A percentile compares a stretch with the other conserved stretches of the same genome.
These are phyloP conservation scores for Penicillium mononematosum DNA, from an alignment of 495 filamentous ascomycete species.

Conservation along the genomic window DNA sequence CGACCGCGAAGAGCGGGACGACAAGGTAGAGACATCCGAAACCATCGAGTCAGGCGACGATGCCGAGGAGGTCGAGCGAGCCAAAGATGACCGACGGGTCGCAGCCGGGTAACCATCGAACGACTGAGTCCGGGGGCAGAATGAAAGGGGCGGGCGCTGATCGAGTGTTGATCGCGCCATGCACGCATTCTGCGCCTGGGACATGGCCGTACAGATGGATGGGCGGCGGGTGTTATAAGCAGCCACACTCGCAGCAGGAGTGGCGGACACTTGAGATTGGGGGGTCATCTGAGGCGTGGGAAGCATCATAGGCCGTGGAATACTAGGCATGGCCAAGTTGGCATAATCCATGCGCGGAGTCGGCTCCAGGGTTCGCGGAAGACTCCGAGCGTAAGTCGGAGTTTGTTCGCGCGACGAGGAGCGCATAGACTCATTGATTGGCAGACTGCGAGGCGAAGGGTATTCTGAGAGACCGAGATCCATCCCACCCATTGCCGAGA, in stretches of 20 bases:
- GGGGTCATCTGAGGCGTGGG: slow-evolving; percentile 82
- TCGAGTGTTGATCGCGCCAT: slow-evolving; percentile 63
- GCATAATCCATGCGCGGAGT: slow-evolving; percentile 34
- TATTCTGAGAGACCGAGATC: slow-evolving; percentile 35
- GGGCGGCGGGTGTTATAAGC: slow-evolving; percentile 53
- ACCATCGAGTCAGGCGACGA: slow-evolving; percentile 92
- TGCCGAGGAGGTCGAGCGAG: slow-evolving; percentile 70
- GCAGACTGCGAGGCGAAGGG: slow-evolving; percentile 36
- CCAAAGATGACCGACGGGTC: slow-evolving; percentile 70
- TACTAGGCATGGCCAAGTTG: slow-evolving; percentile 44
- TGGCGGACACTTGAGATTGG: slow-evolving; percentile 67
- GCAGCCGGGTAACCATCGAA: slow-evolving; percentile 49
- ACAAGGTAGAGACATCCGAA: slow-evolving; percentile 68
- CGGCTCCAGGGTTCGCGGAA: slow-evolving; percentile 63
- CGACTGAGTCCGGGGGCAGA: slow-evolving; percentile 52
- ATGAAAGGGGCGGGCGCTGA: slow-evolving; percentile 50
- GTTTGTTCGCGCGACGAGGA: slow-evolving; percentile 40
- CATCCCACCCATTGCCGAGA: slow-evolving; percentile 30
- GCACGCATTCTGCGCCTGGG: slow-evolving; percentile 64
- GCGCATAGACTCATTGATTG: slow-evolving; percentile 22
- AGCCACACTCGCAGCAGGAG: slow-evolving; percentile 86
- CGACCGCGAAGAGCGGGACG: slow-evolving; percentile 64
- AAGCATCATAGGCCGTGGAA: slow-evolving; percentile 63
- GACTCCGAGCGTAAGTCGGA: slow-evolving; percentile 42
- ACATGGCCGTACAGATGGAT: slow-evolving; percentile 79